A percentile compares a stretch with the other conserved stretches of the same genome.
phyloP scores from a whole-genome alignment of 2,329 filamentous ascomycete genomes.

The Aspergillus sp. region DNA sequence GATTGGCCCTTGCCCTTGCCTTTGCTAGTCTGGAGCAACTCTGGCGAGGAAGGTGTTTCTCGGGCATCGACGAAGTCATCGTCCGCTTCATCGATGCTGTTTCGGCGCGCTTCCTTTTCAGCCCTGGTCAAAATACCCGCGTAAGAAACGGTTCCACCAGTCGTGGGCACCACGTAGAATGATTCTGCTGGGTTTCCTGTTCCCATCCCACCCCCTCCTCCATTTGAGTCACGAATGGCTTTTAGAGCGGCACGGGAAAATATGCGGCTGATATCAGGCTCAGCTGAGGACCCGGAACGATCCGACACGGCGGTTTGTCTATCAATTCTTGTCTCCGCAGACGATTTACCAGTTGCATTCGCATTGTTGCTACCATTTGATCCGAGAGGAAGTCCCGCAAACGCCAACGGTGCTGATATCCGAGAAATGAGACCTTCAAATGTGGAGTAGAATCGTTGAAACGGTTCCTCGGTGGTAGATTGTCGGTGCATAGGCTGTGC shows the following conservation, averaged over 20 bases:
- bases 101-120: conserved; percentile 44
- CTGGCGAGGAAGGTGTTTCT: conserved; percentile 60
- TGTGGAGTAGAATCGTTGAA: conserved; percentile 86
- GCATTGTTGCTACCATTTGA: conserved; percentile 39
- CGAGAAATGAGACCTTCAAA: conserved; percentile 87
- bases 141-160: conserved; percentile 88
- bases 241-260: conserved; percentile 84
- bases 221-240: conserved; percentile 68
- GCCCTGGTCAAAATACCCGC: conserved; percentile 73
- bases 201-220: conserved; percentile 34
- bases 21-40: conserved; percentile 46
- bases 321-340: conserved; percentile 38
- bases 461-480: conserved; percentile 66
- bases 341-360: conserved; percentile 30
- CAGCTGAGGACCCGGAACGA: conserved; percentile 44
- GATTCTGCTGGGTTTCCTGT: conserved; percentile 63
- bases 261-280: conserved; percentile 77
- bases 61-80: conserved; percentile 89
- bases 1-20: conserved; percentile 35
- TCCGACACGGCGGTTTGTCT: conserved; percentile 41
- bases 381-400: conserved; percentile 82
- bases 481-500: conserved; percentile 18
- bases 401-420: conserved; percentile 86
- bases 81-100: conserved; percentile 63
- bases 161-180: conserved; percentile 93